Base-by-base conservation (phyloP, 805 yeast species). In the Kodamaea hsintzibuensis region DNA sequence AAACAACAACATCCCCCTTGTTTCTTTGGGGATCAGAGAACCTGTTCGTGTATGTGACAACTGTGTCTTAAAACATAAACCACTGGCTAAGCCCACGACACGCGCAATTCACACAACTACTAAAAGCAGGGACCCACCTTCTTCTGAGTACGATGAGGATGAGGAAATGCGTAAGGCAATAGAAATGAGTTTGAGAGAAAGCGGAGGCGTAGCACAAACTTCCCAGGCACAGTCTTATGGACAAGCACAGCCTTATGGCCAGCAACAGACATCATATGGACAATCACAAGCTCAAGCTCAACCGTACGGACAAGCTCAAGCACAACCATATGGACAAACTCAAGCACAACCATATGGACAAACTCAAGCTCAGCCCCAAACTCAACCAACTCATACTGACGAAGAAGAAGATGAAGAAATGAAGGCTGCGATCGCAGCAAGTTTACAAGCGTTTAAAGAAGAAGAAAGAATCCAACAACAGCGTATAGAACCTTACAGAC, bases 31-130 rank as follows among this genome's bases (percentile, higher is more conserved):
- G 0, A 90, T 95, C 42, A 82, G 83, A 58, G 90, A 88, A 52
- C 90, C 96, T 0, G 98, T 93, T 0, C 79, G 99, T 52, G 98
- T 93, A 0, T 95, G 99, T 71, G 98, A 91, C 62, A 87, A 88
- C 55, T 95, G 99, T 68, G 82, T 79, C 65, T 86, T 81, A 49
- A 88, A 85, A 61, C 78, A 85, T 27, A 76, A 72, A 50, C 40
- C 42, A 12, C 16, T 35, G 42, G 47, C 27, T 44, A 42, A 5
- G 19, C 40, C 40, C 2, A 39, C 40, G 7, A 9, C 40, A 7
- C 17, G 25, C 7, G 22, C 35, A 6, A 35, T 12, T 16, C 47
- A n/a, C 14, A 39, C n/a, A 42, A 44, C 39, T 9, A 35, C 33
- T 52, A 51, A 46, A 51, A 47, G 50, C 16, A 38, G 58, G 51